These are phyloP conservation scores for Penicillium brasilianum DNA, from an alignment of 2,329 filamentous ascomycete genomes.

Conservation along the genomic window DNA sequence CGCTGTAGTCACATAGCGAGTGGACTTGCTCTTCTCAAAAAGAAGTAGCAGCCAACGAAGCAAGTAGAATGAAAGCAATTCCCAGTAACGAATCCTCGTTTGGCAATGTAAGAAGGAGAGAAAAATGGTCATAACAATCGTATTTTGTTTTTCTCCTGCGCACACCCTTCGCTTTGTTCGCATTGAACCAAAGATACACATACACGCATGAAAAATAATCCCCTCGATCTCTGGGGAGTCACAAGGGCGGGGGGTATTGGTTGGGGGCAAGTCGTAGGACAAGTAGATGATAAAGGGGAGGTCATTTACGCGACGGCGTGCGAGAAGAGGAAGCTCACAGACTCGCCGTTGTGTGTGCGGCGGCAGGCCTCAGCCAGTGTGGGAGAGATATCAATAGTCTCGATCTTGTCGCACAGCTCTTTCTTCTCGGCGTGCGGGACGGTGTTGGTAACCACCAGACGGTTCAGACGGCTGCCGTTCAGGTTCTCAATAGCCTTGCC, in stretches of 20 bases:
- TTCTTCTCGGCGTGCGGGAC: constrained; percentile 82
- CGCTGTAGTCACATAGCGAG: not conserved
- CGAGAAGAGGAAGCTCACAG: constrained; percentile 57
- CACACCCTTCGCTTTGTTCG: constrained; percentile 27
- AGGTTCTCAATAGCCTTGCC: constrained; percentile 86
- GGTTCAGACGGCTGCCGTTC: constrained; percentile 75
- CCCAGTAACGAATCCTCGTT: constrained; percentile 7
- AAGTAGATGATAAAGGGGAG: not conserved
- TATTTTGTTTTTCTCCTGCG: constrained; percentile 31
- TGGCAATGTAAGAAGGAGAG: constrained; percentile 7
- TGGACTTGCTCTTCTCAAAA: not conserved
- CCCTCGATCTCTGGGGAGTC: not conserved
- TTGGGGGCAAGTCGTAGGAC: not conserved
- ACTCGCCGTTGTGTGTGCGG: constrained; percentile 58
- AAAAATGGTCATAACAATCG: constrained; percentile 31
- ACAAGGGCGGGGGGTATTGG: not conserved
- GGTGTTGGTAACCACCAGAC: constrained; percentile 89
- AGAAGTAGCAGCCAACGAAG: constrained; percentile 6
- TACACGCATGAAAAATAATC: constrained; percentile 7
- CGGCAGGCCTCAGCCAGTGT: constrained; percentile 63
- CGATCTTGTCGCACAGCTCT: constrained; percentile 75
- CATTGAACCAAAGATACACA: constrained; percentile 19
- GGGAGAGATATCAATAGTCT: constrained; percentile 89
- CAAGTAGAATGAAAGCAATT: constrained; percentile 16
- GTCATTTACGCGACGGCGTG: constrained; percentile 49